These are phyloP conservation scores for Leptodontidium sp. DNA, from an alignment of 2,329 filamentous ascomycete species.

Conservation along the genomic window DNA sequence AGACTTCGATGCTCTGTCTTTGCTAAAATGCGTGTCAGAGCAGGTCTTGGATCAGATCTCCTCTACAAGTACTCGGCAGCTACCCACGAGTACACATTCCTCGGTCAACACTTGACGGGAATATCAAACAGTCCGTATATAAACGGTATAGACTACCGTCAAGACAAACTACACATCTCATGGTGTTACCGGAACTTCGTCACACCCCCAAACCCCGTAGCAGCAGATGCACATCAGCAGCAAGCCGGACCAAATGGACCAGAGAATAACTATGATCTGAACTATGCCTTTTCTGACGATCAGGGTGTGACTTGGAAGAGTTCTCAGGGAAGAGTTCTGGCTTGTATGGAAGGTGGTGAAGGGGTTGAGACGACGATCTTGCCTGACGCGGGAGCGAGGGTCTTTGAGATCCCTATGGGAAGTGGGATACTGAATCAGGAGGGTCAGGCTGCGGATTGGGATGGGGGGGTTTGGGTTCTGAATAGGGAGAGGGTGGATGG, in stretches of 20 bases:
- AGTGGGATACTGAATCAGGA: constrained; percentile 43
- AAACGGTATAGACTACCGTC: constrained; percentile 40
- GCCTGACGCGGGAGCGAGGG: constrained; percentile 31
- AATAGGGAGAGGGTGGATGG: constrained; percentile 35
- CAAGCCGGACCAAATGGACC: constrained; percentile 42
- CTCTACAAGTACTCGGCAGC: constrained; percentile 37
- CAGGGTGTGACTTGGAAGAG: constrained; percentile 37
- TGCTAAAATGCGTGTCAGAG: constrained; percentile 28
- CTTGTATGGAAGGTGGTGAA: constrained; percentile 12
- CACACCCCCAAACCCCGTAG: constrained; percentile 19
- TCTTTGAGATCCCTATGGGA: constrained; percentile 41
- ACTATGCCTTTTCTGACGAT: constrained; percentile 41
- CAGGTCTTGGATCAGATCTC: constrained; percentile 41
- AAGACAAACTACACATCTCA: constrained; percentile 36
- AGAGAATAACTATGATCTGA: constrained; percentile 42
- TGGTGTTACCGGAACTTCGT: constrained; percentile 44
- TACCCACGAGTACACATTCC: constrained; percentile 37
- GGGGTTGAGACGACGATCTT: constrained; percentile 29
- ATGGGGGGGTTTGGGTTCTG: constrained; percentile 39
- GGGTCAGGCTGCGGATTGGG: constrained; percentile 36
- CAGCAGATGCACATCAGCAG: constrained; percentile 39
- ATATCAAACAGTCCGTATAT: constrained; percentile 42
- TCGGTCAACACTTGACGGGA: constrained; percentile 40
- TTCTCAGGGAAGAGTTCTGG: constrained; percentile 33
- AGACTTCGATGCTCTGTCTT: not conserved